Evolutionary conservation across 2,329 filamentous ascomycete species (phyloP).

Genomic region (Peltaster fructicola): DNA sequence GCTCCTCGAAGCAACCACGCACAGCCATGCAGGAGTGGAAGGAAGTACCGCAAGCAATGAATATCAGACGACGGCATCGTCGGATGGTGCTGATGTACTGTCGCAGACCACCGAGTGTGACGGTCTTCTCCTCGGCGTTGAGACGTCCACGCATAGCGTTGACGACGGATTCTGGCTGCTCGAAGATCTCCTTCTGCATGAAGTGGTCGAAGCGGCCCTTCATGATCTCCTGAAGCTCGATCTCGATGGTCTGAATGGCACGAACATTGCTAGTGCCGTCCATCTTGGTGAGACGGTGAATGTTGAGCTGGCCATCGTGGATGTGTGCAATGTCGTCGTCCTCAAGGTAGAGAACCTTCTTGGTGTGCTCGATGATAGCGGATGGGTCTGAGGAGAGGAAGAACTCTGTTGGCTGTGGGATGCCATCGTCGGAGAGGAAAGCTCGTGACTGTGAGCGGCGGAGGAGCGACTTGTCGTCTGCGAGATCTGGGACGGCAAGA

Average conservation of each 20-base stretch:
- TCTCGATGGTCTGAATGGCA: constrained; percentile 94
- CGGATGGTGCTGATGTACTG: constrained; percentile 96
- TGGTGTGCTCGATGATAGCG: constrained; percentile 97
- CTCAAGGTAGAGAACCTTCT: constrained; percentile 99
- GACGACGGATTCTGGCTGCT: constrained; percentile 97
- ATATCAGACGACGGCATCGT: constrained; percentile 91
- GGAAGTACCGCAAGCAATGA: constrained; percentile 95
- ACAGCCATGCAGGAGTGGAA: constrained; percentile 99
- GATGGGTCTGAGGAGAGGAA: constrained; percentile 98
- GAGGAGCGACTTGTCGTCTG: constrained; percentile 95
- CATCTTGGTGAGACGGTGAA: constrained; percentile 92
- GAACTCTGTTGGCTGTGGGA: constrained; percentile 96
- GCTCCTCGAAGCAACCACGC: constrained; percentile 90
- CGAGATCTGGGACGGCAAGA: constrained; percentile 54
- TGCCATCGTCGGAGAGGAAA: constrained; percentile 96
- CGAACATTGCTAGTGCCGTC: constrained; percentile 96
- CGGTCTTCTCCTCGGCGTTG: constrained; percentile 80
- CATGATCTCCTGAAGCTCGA: constrained; percentile 99
- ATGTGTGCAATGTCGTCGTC: constrained; percentile 99
- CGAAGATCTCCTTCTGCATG: constrained; percentile 99
- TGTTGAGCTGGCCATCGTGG: constrained; percentile 96
- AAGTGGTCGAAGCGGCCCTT: constrained; percentile 99
- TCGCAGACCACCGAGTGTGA: constrained; percentile 86
- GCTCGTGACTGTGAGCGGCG: constrained; percentile 97
- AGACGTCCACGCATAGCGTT: constrained; percentile 99